A percentile compares a stretch with the other conserved stretches of the same genome.
These are phyloP conservation scores for Lenwebbia sp. DNA, from an alignment of 345 rosid species.

Conservation along the genomic window DNA sequence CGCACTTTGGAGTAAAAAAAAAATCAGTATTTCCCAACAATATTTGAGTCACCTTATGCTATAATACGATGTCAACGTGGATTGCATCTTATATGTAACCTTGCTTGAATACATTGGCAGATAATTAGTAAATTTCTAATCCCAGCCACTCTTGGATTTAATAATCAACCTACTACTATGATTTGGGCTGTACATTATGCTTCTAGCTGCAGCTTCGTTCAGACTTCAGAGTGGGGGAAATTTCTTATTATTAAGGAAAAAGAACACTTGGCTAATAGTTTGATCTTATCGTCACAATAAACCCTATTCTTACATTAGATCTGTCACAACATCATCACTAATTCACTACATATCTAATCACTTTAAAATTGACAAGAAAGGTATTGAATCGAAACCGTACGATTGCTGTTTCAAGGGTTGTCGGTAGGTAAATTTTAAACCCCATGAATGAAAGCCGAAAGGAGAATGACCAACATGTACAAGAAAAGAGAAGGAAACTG, in stretches of 20 bases:
- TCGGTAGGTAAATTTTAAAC: background rate
- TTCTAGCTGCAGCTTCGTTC: background rate
- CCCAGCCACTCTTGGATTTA: background rate
- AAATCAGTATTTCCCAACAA: background rate
- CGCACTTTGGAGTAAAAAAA: background rate
- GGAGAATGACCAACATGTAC: background rate
- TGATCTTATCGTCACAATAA: background rate
- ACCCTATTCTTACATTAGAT: too few species aligned
- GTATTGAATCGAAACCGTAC: background rate
- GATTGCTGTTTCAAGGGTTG: background rate
- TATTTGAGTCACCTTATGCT: background rate
- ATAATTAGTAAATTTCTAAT: background rate
- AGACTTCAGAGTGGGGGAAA: background rate
- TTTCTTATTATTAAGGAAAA: background rate
- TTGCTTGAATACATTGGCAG: background rate
- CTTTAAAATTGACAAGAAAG: background rate
- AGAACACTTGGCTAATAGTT: background rate
- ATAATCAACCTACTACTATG: background rate
- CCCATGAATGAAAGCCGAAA: background rate
- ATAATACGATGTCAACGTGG: background rate
- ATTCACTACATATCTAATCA: background rate
- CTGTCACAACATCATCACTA: background rate
- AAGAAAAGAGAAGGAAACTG: background rate
- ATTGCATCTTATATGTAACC: background rate
- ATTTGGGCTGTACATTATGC: background rate